These are phyloP conservation scores for Xylaria bambusicola DNA, from an alignment of 495 filamentous ascomycete species.

Conservation along the genomic window DNA sequence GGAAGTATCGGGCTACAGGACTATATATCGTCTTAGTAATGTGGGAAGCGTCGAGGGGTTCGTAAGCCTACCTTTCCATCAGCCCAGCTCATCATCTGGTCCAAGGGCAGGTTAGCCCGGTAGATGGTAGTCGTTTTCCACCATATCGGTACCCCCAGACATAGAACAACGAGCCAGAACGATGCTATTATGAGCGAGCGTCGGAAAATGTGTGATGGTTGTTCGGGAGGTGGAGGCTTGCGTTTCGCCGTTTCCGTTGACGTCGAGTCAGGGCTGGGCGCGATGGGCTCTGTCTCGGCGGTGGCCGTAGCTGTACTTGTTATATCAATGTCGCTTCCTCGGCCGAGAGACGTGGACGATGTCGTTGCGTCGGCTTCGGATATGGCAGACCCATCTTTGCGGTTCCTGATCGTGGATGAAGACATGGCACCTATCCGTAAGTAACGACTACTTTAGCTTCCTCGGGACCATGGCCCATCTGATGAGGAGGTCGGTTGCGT, in stretches of 20 bases:
- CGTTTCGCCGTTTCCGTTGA: slow-evolving; percentile 7
- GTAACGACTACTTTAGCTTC: slow-evolving; percentile 2
- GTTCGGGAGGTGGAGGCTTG: slow-evolving; percentile 73
- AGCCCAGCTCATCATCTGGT: slow-evolving; percentile 89
- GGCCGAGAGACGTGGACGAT: background rate
- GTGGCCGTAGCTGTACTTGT: background rate
- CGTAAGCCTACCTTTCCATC: slow-evolving; percentile 72
- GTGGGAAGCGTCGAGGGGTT: background rate
- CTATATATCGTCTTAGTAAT: slow-evolving; percentile 44
- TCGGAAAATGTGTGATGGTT: slow-evolving; percentile 62
- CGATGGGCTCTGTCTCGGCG: background rate
- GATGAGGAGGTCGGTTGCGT: background rate
- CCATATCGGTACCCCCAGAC: slow-evolving; percentile 92
- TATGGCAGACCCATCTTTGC: slow-evolving; percentile 9
- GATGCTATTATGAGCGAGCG: slow-evolving; percentile 77
- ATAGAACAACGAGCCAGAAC: slow-evolving; percentile 86
- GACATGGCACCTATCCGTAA: slow-evolving; percentile 15
- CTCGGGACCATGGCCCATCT: slow-evolving; percentile 14
- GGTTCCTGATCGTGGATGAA: slow-evolving; percentile 4
- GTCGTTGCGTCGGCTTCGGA: background rate
- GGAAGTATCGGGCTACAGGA: slow-evolving; percentile 87
- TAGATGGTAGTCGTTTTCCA: slow-evolving; percentile 95
- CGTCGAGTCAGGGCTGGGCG: background rate
- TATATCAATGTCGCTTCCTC: background rate
- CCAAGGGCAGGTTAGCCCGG: slow-evolving; percentile 78